Evolutionary conservation across 805 yeast genomes (phyloP).

Genomic region (Sugiyamaella floridensis): DNA sequence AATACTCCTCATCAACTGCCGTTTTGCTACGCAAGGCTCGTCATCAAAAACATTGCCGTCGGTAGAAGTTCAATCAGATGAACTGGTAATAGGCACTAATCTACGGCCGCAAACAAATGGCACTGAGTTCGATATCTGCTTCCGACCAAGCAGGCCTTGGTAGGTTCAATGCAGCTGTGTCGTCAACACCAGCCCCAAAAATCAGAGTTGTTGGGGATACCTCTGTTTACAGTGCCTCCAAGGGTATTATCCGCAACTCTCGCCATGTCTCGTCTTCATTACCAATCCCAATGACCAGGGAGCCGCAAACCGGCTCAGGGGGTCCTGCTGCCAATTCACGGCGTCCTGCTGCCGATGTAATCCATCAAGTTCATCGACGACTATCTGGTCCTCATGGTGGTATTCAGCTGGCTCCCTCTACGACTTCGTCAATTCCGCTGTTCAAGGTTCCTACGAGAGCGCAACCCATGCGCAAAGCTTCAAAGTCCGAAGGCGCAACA

Average conservation of each 20-base stretch:
- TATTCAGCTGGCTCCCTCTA: neutral
- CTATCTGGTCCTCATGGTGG: slow-evolving; percentile 4
- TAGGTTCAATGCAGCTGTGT: neutral
- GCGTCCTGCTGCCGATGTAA: slow-evolving; percentile 13
- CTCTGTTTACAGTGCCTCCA: neutral
- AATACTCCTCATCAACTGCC: too few relatives aligned
- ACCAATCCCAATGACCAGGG: slow-evolving; percentile 9
- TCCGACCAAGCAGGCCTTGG: neutral
- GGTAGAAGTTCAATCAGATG: neutral
- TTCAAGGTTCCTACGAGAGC: slow-evolving; percentile 2
- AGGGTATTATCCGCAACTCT: neutral
- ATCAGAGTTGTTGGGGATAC: neutral
- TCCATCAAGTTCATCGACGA: slow-evolving; percentile 14
- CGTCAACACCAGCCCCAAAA: neutral
- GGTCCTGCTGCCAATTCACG: neutral
- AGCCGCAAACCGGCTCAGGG: neutral
- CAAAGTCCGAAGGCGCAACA: neutral
- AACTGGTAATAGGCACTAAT: neutral
- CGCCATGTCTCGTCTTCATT: slow-evolving; percentile 13
- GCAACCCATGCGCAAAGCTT: neutral
- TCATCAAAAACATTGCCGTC: too few relatives aligned
- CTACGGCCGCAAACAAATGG: neutral
- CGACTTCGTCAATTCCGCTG: slow-evolving; percentile 8
- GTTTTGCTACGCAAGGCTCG: too few relatives aligned
- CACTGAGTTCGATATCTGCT: neutral